These are phyloP conservation scores for Xylaria sp. DNA, from an alignment of 2,329 filamentous ascomycete genomes.

Conservation along the genomic window DNA sequence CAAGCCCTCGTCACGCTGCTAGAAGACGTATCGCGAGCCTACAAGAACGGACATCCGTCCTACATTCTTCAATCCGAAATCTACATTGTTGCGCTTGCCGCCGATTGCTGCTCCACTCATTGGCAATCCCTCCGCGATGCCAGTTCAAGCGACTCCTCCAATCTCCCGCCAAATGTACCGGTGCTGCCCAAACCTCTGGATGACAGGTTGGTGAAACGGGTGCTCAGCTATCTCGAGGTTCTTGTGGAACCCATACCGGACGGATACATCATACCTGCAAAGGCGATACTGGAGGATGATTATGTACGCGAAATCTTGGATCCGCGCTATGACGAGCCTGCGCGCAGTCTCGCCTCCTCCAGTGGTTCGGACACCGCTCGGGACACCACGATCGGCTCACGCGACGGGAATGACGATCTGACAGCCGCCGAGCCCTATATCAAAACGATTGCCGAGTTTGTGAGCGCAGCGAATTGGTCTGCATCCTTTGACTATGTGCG, in stretches of 20 bases:
- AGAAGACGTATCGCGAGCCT: constrained; percentile 63
- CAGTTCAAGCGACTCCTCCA: constrained; percentile 27
- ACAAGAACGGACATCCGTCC: constrained; percentile 59
- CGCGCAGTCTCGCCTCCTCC: constrained; percentile 38
- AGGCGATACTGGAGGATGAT: constrained; percentile 62
- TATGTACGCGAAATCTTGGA: constrained; percentile 47
- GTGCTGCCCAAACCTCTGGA: constrained; percentile 50
- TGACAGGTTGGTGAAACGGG: constrained; percentile 57
- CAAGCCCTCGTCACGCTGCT: constrained; percentile 63
- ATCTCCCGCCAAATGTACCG: neutral
- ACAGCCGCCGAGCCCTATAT: constrained; percentile 60
- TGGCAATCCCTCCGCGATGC: constrained; percentile 55
- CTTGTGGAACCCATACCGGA: constrained; percentile 66
- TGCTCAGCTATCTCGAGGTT: constrained; percentile 61
- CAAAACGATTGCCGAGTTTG: constrained; percentile 65
- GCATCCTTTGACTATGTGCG: constrained; percentile 64
- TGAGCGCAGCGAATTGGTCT: constrained; percentile 69
- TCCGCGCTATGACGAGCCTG: constrained; percentile 34
- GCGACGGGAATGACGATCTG: constrained; percentile 44
- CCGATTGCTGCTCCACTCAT: constrained; percentile 68
- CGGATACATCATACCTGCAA: constrained; percentile 59
- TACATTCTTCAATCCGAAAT: constrained; percentile 69
- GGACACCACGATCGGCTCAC: constrained; percentile 41
- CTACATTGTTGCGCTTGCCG: constrained; percentile 66
- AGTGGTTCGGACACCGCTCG: constrained; percentile 46